Evolutionary conservation across 805 yeast genomes (phyloP).

Genomic region (Pichia nanzhaoensis): DNA sequence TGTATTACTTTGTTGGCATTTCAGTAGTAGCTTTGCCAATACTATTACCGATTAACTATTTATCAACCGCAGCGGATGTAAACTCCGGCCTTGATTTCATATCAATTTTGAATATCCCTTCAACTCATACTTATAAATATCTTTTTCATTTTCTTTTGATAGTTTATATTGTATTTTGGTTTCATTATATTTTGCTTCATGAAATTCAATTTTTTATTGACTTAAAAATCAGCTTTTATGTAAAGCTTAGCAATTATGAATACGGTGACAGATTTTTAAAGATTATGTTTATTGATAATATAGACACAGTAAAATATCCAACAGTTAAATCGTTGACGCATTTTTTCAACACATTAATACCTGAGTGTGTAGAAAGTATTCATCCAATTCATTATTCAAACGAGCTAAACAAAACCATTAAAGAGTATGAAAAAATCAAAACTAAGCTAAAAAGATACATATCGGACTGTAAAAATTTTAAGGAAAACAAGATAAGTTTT

Average conservation of each 20-base stretch:
- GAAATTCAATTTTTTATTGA: constrained; percentile 50
- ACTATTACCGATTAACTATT: constrained; percentile 56
- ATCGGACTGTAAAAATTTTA: constrained; percentile 31
- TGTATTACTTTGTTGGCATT: constrained; percentile 44
- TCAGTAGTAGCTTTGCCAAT: constrained; percentile 52
- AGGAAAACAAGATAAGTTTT: constrained; percentile 7
- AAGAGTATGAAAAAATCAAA: constrained; percentile 26
- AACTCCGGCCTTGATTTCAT: constrained; percentile 53
- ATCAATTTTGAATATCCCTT: constrained; percentile 65
- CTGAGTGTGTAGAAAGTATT: constrained; percentile 48
- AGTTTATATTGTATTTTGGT: constrained; percentile 44
- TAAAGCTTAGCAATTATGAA: constrained; percentile 20
- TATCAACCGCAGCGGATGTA: constrained; percentile 13
- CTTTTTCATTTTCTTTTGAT: constrained; percentile 61
- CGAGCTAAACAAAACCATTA: constrained; percentile 30
- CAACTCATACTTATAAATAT: constrained; percentile 40
- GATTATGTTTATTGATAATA: constrained; percentile 36
- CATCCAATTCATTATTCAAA: constrained; percentile 52
- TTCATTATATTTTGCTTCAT: constrained; percentile 47
- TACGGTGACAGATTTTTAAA: constrained; percentile 21
- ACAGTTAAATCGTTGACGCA: constrained; percentile 24
- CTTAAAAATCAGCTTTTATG: constrained; percentile 39
- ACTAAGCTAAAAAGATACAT: constrained; percentile 35
- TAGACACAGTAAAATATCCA: constrained; percentile 33
- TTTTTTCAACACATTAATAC: constrained; percentile 33